Evolutionary conservation across 805 yeast species (phyloP), one percentile per base, ranked within the genome.

Genomic region (Kodamaea hsintzibuensis): DNA sequence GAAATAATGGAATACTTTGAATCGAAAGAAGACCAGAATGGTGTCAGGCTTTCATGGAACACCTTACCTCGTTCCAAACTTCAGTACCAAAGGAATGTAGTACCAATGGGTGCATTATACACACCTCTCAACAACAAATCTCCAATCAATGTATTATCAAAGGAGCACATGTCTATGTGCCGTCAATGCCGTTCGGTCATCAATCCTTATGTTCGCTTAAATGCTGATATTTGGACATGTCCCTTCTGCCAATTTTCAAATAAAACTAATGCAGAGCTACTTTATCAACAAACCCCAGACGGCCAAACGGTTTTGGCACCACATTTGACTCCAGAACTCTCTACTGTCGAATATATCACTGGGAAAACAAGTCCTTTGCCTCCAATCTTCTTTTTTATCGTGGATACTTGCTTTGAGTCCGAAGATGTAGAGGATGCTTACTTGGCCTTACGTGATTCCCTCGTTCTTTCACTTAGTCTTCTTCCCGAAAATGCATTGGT

Each of bases 31-130:
- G 95, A 89, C 65, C 66, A 70, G 51, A 87, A 88, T 60, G 95
- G 95, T 47, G 81, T 87, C 42, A 81, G 95, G 62, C 78, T 85
- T 66, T 78, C 92, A 6, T 89, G 95, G 91, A 87, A 85, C 64
- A 71, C 74, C 8, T 67, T 85, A 12, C 88, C 89, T 5, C 71
- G 78, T 43, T 73, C 82, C n/a, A 80, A 78, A 60, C 70, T 76
- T 43, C 85, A 82, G 47, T 80, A 81, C 49, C 73, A 76, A 33
- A 66, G 85, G 50, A 74, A 80, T 49, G 75, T 80, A 1, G 78
- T 83, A 9, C 88, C 88, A 2, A 62, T 82, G 33, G 84, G 85
- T 0, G 76, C 85, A 37, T 59, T 83, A 45, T 84, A 82, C 62
- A 84, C 86, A 6, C 89, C 89, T 0, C 66, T 84, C 56, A 79